Percentiles rank a stretch among this genome's conserved stretches.
Evolutionary conservation across 2,329 filamentous ascomycete genomes (phyloP).

Genomic region (Fusarium fujikuroi): DNA sequence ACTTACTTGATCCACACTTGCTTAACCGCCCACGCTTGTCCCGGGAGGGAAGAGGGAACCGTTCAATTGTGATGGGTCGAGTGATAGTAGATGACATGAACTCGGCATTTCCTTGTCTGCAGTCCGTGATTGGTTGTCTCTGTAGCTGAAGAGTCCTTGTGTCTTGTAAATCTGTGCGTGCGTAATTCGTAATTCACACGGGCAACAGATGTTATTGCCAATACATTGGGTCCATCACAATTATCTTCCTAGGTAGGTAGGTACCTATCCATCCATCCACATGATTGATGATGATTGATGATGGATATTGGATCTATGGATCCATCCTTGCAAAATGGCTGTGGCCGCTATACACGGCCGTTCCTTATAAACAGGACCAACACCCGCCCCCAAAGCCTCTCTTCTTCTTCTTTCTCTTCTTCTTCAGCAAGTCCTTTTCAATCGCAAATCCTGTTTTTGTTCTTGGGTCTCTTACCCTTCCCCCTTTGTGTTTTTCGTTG

Average conservation of each 20-base stretch:
- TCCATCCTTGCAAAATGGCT: background rate
- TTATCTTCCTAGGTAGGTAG: background rate
- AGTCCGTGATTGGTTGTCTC: conserved; percentile 31
- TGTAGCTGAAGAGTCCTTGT: conserved; percentile 9
- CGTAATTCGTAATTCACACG: conserved; percentile 18
- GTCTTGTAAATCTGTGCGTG: conserved; percentile 7
- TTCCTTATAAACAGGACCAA: conserved; percentile 48
- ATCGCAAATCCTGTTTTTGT: conserved; percentile 63
- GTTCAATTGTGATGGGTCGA: conserved; percentile 33
- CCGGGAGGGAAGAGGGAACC: conserved; percentile 16
- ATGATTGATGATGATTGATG: background rate
- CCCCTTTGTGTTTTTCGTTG: conserved; percentile 53
- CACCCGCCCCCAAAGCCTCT: conserved; percentile 46
- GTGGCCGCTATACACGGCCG: conserved; percentile 35
- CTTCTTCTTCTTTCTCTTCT: conserved; percentile 53
- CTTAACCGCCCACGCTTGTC: conserved; percentile 43
- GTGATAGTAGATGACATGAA: conserved; percentile 34
- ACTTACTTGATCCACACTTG: conserved; percentile 35
- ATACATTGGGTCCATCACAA: background rate
- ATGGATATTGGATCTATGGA: background rate
- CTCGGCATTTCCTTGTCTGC: conserved; percentile 36
- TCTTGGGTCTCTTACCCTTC: conserved; percentile 51
- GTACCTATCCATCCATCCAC: background rate
- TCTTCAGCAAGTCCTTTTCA: conserved; percentile 74
- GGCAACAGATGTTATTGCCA: conserved; percentile 16